Percentiles rank a stretch among this genome's conserved stretches.
These are phyloP conservation scores for Xylaria polymorpha DNA, from an alignment of 2,329 filamentous ascomycete species.

Conservation along the genomic window DNA sequence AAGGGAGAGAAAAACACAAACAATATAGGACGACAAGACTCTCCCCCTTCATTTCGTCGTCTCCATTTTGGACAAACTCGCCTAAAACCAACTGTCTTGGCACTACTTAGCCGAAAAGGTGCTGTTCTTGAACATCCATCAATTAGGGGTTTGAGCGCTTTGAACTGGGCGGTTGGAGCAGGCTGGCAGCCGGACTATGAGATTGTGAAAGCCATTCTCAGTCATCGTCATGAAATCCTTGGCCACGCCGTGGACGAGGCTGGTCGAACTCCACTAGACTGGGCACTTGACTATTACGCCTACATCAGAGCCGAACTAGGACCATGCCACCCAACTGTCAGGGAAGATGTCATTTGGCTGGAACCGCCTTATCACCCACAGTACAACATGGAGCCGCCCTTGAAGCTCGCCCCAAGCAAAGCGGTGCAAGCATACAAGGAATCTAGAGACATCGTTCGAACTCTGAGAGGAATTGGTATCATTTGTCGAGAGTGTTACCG, in stretches of 20 bases:
- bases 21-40: not conserved
- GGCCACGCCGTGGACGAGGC: not conserved
- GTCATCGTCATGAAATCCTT: not conserved
- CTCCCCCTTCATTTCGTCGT: too few relatives aligned
- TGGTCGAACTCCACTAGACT: slow-evolving; percentile 13
- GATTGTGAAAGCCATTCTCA: slow-evolving; percentile 5
- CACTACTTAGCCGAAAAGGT: slow-evolving; percentile 3
- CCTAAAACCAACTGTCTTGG: not conserved
- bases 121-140: not conserved
- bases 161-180: not conserved
- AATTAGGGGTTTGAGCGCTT: not conserved
- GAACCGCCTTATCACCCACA: slow-evolving; percentile 15
- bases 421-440: slow-evolving; percentile 8
- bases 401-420: slow-evolving; percentile 3
- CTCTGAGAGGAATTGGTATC: slow-evolving; percentile 4
- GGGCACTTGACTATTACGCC: slow-evolving; percentile 18
- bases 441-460: not conserved
- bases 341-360: slow-evolving; percentile 13
- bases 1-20: not conserved
- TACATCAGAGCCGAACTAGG: slow-evolving; percentile 18
- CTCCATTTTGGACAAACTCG: not conserved
- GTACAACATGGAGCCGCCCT: slow-evolving; percentile 7
- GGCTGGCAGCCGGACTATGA: slow-evolving; percentile 6
- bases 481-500: slow-evolving; percentile 9
- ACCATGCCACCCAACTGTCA: not conserved